These are phyloP conservation scores for Obba rivulosa DNA, from an alignment of 768 basidiomycete genomes.

Conservation along the genomic window DNA sequence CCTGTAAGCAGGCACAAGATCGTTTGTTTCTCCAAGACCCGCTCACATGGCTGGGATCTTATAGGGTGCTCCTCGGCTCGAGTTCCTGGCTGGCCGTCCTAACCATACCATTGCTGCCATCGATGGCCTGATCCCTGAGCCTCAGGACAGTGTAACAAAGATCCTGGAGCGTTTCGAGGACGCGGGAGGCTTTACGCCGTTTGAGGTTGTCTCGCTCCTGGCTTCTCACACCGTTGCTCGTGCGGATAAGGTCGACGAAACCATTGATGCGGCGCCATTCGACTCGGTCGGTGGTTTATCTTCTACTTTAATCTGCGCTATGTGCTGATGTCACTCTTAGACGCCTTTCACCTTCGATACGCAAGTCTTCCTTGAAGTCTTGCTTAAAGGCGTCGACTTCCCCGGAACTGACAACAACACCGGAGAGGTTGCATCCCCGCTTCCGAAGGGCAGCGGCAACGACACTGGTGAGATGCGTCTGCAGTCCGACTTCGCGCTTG, in stretches of 20 bases:
- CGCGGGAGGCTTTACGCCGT: constrained; percentile 18
- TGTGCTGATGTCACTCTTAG: no score
- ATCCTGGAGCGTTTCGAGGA: constrained; percentile 21
- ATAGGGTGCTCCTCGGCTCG: neutral
- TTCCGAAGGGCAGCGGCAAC: constrained; percentile 11
- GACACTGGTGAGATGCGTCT: constrained; percentile 36
- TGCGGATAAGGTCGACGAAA: constrained; percentile 21
- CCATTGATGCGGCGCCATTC: constrained; percentile 21
- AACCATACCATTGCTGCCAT: constrained; percentile 13
- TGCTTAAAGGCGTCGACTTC: constrained; percentile 18
- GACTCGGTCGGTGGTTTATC: constrained; percentile 9
- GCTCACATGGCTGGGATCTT: no score
- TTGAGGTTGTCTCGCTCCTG: constrained; percentile 20
- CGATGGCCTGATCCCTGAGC: constrained; percentile 15
- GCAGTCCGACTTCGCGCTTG: constrained; percentile 33
- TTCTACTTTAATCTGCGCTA: no score
- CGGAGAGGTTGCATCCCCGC: constrained; percentile 35
- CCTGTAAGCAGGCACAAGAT: constrained; percentile 16
- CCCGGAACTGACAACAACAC: constrained; percentile 30
- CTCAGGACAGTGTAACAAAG: constrained; percentile 14
- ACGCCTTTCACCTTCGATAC: constrained; percentile 15
- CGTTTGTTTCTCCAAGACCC: no score
- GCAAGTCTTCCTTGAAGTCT: constrained; percentile 21
- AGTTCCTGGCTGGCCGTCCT: constrained; percentile 6
- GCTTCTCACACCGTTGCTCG: constrained; percentile 21